Evolutionary conservation across 768 basidiomycete species (phyloP), one percentile per base, ranked within the genome.

Genomic region (Phaeotremella fagi): DNA sequence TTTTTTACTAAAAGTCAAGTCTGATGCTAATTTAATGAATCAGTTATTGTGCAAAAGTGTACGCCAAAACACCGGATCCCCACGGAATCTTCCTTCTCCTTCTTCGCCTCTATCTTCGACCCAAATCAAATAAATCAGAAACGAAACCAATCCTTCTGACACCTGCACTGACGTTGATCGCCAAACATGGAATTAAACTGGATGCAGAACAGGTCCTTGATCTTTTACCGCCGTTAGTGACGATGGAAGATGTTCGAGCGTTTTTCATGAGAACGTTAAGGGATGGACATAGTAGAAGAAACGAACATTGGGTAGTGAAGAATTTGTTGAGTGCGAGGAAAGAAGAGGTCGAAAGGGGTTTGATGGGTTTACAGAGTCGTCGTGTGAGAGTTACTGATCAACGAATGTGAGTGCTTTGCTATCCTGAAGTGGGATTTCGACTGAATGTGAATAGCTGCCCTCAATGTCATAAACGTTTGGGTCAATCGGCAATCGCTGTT

Each of bases 401-500:
- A 66, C 81, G 95, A 63, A 91, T 98, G 92, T 95, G 63, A 57
- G 88, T 81, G n/a, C n/a, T n/a, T n/a, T n/a, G n/a, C n/a, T n/a
- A n/a, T n/a, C n/a, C n/a, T 41, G 26, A 11, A 22, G 31, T 9
- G 20, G 28, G 18, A 45, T 3, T 5, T 22, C n/a, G 14, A 23
- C 25, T 35, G 36, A 24, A 33, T 15, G 0, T 53, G 25, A 50
- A 55, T 15, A 94, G 91, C 75, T 98, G 92, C 63, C 92, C 92
- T 0, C 88, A 92, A 71, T 97, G 94, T 67, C 88, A 91, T 69
- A 97, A 98, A 65, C 83, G 92, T 15, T 77, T 98, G 22, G 92
- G 92, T 4, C 85, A 84, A 60, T 91, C 88, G 56, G 90, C 92
- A 28, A 92, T 98, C 61, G 90, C 90, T 0, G 88, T 94, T 1